Evolutionary conservation across 2,329 filamentous ascomycete species (phyloP), one percentile per base, ranked within the genome.

Genomic region (Colletotrichum aenigma): DNA sequence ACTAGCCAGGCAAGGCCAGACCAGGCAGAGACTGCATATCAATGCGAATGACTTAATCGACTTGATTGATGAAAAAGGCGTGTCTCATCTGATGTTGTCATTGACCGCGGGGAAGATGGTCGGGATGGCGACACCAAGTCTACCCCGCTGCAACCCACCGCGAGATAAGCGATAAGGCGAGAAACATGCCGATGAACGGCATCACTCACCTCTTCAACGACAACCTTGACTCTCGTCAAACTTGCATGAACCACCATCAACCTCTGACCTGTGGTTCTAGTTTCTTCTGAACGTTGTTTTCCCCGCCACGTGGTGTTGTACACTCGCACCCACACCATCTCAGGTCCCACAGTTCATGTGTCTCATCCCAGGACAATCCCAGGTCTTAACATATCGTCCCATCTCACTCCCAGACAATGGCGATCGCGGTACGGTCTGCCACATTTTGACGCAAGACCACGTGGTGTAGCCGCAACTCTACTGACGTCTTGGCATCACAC

Each of bases 391-490:
- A 24, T 38, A 36, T 58, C 65, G 28, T 73, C 70, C 32, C 48
- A 73, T 73, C 32, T 68, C 36, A 28, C 16, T 16, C 6, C 12
- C 6, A 13, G 48, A 76, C 32, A 30, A 83, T 83, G 82, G 78
- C 79, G 24, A 80, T 82, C 66, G 80, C 80, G 77, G 81, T 84
- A 79, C 58, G 78, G 38, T 60, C 70, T 5, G 28, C 7, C 8
- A 15, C 8, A 32, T 0, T 15, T 48, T 52, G 34, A 21, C 28
- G 2, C 43, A 15, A 28, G 26, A 34, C 70, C 70, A 75, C 64
- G 64, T 68, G 70, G 70, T 21, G 18, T 32, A 48, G 36, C 16
- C 61, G 24, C 28, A 43, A 38, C 43, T 15, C 60, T 13, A 28
- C 67, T 77, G 69, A 76, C 56, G 38, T 32, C 18, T n/a, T 56